Evolutionary conservation across 805 yeast genomes (phyloP).

Genomic region (Hanseniaspora jakobsenii): DNA sequence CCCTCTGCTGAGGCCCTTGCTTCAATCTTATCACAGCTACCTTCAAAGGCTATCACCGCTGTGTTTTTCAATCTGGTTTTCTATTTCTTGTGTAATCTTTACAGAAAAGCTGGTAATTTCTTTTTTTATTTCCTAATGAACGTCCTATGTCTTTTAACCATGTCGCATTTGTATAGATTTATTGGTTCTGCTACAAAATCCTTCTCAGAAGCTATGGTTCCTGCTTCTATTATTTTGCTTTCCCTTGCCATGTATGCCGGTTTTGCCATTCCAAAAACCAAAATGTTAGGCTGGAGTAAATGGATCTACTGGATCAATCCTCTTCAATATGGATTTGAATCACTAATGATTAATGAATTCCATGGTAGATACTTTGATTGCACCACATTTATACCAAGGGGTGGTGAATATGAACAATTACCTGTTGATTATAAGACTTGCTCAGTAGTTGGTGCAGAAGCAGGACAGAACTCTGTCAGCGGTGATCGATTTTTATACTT

Average conservation of each 20-base stretch:
- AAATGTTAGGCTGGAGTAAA: constrained; percentile 52
- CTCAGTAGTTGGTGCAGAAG: constrained; percentile 41
- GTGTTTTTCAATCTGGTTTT: constrained; percentile 38
- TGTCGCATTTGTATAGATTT: constrained; percentile 46
- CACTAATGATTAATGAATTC: constrained; percentile 49
- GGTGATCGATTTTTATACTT: constrained; percentile 40
- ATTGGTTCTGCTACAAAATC: constrained; percentile 40
- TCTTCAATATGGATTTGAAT: constrained; percentile 45
- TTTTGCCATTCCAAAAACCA: constrained; percentile 44
- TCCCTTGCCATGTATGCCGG: constrained; percentile 44
- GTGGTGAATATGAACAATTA: constrained; percentile 32
- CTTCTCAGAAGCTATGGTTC: constrained; percentile 45
- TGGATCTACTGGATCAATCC: constrained; percentile 56
- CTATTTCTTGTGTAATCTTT: constrained; percentile 44
- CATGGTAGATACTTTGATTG: constrained; percentile 37
- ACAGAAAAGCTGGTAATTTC: constrained; percentile 41
- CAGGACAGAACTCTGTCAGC: constrained; percentile 39
- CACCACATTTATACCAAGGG: constrained; percentile 38
- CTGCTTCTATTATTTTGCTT: constrained; percentile 40
- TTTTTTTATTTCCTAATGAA: constrained; percentile 40
- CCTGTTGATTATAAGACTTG: constrained; percentile 37
- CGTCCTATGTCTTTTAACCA: constrained; percentile 35
- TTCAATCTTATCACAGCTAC: constrained; percentile 40
- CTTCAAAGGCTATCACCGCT: constrained; percentile 36
- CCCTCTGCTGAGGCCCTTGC: constrained; percentile 51